A percentile compares a stretch with the other conserved stretches of the same genome.
These are phyloP conservation scores for Flaveria bidentis DNA, from an alignment of 129 eudicot species.

Conservation along the genomic window DNA sequence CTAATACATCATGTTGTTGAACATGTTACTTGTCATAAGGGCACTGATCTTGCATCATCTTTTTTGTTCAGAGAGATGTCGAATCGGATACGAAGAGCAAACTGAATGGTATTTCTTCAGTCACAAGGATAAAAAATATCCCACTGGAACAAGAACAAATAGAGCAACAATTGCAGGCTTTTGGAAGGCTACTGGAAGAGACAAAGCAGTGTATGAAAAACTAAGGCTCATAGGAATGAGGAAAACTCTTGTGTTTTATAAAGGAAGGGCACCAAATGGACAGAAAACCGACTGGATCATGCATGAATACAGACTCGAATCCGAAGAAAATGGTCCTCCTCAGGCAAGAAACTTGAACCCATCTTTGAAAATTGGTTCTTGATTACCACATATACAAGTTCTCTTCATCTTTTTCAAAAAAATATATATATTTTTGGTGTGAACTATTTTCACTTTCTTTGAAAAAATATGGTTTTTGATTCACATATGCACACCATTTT, in stretches of 20 bases:
- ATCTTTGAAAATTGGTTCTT: conserved; percentile 5
- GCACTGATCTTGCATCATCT: conserved; percentile 1
- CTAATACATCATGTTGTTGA: not conserved
- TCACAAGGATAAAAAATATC: conserved; percentile 91
- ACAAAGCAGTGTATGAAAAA: conserved; percentile 80
- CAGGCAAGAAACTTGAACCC: conserved; percentile 50
- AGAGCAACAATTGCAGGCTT: conserved; percentile 91
- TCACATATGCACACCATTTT: not conserved
- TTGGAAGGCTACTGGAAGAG: conserved; percentile 98
- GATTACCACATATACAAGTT: not conserved
- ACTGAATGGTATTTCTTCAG: conserved; percentile 90
- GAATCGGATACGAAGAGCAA: conserved; percentile 87
- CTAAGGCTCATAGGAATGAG: conserved; percentile 87
- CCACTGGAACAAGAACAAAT: conserved; percentile 88
- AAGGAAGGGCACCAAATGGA: conserved; percentile 95
- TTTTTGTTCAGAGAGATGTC: conserved; percentile 59
- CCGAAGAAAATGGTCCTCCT: conserved; percentile 78
- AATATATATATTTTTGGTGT: not conserved
- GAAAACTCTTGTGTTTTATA: conserved; percentile 90
- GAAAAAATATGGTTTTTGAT: not conserved
- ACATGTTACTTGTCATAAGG: not conserved
- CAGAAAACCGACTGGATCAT: conserved; percentile 94
- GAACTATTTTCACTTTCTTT: not conserved
- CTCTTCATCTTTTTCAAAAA: conserved; percentile 17
- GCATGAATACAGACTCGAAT: conserved; percentile 94